phyloP scores from a whole-genome alignment of 2,329 filamentous ascomycete species.

The Pochonia chlamydosporia region DNA sequence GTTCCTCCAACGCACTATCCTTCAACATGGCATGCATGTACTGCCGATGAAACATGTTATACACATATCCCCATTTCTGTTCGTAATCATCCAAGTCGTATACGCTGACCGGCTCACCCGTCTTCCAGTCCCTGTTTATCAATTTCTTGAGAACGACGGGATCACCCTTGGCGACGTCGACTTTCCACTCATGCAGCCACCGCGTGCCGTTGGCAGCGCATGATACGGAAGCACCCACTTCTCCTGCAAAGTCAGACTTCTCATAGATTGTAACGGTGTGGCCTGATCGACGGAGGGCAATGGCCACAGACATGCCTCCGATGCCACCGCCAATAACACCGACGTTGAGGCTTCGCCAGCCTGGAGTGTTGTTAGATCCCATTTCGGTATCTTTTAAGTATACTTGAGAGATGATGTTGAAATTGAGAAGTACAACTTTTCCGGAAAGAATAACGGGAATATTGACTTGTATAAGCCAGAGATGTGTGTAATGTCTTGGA shows the following conservation, averaged over 20 bases:
- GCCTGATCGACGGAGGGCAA: slow-evolving; percentile 40
- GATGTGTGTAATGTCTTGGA: too few species aligned
- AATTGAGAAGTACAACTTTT: not conserved
- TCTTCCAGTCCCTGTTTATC: slow-evolving; percentile 66
- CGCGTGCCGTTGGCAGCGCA: slow-evolving; percentile 66
- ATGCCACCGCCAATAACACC: slow-evolving; percentile 42
- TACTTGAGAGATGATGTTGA: not conserved
- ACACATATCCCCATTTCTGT: slow-evolving; percentile 56
- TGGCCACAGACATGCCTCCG: slow-evolving; percentile 40
- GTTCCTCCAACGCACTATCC: slow-evolving; percentile 47
- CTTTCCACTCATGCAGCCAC: slow-evolving; percentile 64
- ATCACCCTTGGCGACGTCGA: slow-evolving; percentile 58
- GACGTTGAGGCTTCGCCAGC: slow-evolving; percentile 40
- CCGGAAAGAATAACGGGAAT: not conserved
- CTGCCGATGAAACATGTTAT: slow-evolving; percentile 66
- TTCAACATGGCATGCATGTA: slow-evolving; percentile 65
- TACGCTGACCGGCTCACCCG: slow-evolving; percentile 58
- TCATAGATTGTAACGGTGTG: slow-evolving; percentile 58
- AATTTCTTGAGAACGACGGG: slow-evolving; percentile 60
- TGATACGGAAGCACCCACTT: slow-evolving; percentile 61
- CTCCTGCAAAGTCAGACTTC: slow-evolving; percentile 58
- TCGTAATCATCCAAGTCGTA: slow-evolving; percentile 62
- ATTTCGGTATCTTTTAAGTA: slow-evolving; percentile 11
- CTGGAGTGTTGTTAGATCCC: slow-evolving; percentile 16
- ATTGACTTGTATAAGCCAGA: too few species aligned